Base-by-base conservation (phyloP, 805 yeast species). In the Candida methanosorbosa region DNA sequence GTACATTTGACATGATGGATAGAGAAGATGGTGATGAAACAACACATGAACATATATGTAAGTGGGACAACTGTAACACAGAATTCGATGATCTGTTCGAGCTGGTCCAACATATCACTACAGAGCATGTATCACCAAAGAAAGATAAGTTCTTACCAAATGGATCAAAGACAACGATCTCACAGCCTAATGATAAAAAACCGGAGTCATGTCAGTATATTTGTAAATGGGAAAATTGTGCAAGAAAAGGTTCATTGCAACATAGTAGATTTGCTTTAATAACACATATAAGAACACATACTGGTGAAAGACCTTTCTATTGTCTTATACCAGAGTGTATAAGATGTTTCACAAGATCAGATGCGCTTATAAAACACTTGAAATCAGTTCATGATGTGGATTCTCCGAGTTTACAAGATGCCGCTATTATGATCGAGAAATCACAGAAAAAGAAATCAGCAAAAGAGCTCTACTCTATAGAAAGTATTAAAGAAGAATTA, bases 251-350 rank as follows among this genome's bases (percentile, higher is more conserved):
- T 5, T 51, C 68, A 2, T 60, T 60, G 19, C 78, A 70, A 46
- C 74, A 73, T 13, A 68, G 75, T 9, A 49, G 77, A 33, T 70
- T 71, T 52, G 78, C 81, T 1, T 60, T 81, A 22, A 61, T 76
- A 0, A 64, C 81, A 0, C 90, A 81, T 48, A 60, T 78, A 43
- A 53, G 84, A 36, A 64, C 73, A 2, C 90, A 81, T 50, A 73
- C 81, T 0, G 78, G 81, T 2, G 82, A 79, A 45, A 68, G 68
- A 45, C 84, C 84, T 24, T 77, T 70, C 43, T 70, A 63, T 44
- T 81, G 90, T 51, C 64, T 71, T 1, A 59, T 78, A 12, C 83
- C 83, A 2, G 83, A 78, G 42, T 81, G 90, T 52, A 69, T 67
- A 33, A 66, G 71, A 40, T 66, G 67, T 30, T 79, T 78, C 47